Conservation (phyloP, 1,139 yeast species). For the Taphrina populina region DNA sequence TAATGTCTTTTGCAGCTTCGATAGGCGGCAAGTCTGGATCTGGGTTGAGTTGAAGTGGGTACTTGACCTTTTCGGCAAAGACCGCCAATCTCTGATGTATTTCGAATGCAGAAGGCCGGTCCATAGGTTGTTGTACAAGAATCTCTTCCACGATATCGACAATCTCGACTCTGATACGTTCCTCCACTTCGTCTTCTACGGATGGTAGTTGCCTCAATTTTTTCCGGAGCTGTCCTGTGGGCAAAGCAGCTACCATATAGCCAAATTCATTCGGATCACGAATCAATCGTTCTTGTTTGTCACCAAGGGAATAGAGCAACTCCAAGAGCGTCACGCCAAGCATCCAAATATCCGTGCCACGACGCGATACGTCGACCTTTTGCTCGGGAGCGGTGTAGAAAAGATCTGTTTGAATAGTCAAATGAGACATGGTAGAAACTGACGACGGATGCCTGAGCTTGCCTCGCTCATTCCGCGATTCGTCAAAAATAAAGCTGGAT, state of each 20-base stretch:
- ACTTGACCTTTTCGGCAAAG: conserved; percentile 25
- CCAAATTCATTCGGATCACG: conserved; percentile 23
- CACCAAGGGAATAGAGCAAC: conserved; percentile 18
- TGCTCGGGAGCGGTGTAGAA: conserved; percentile 32
- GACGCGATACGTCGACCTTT: conserved; percentile 32
- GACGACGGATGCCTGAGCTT: conserved; percentile 21
- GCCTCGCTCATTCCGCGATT: conserved; percentile 24
- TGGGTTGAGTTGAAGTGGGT: conserved; percentile 26
- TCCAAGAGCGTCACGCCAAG: conserved; percentile 28
- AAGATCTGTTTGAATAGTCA: conserved; percentile 27
- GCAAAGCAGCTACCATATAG: conserved; percentile 30
- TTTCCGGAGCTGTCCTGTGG: conserved; percentile 21
- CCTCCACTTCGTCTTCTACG: conserved; percentile 19
- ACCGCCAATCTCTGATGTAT: conserved; percentile 29
- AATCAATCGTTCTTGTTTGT: conserved; percentile 26
- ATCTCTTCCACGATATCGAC: conserved; percentile 25
- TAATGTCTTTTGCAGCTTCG: conserved; percentile 31
- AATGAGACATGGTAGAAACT: conserved; percentile 31
- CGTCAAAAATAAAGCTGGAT: not conserved
- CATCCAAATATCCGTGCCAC: conserved; percentile 33
- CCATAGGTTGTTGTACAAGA: conserved; percentile 31
- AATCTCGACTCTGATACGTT: conserved; percentile 16
- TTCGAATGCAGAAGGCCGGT: conserved; percentile 30
- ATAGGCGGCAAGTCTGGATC: conserved; percentile 30
- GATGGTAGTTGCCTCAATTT: conserved; percentile 15